These are phyloP conservation scores for Colletotrichum endophyticum DNA, from an alignment of 2,329 filamentous ascomycete species.

Conservation along the genomic window DNA sequence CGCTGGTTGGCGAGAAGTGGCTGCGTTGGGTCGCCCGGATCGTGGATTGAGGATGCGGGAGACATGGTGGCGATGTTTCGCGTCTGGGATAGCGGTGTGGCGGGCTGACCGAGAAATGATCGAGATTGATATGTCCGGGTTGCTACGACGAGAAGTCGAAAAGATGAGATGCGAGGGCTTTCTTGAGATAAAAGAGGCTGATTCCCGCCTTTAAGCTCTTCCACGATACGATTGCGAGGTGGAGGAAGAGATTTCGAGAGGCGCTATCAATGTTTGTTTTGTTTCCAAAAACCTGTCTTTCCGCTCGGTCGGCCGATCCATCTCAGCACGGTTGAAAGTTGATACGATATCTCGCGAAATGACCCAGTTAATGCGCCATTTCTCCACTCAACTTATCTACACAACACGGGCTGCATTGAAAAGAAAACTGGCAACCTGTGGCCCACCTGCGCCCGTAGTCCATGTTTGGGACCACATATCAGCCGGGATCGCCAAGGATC, in stretches of 20 bases:
- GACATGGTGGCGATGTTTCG: neutral
- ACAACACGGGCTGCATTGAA: neutral
- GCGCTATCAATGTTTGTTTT: neutral
- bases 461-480: neutral
- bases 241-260: neutral
- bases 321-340: neutral
- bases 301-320: neutral
- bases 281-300: neutral
- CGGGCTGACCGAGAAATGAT: neutral
- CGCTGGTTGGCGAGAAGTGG: neutral
- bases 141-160: neutral
- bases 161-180: neutral
- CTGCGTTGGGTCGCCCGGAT: constrained; percentile 9
- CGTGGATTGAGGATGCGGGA: constrained; percentile 6
- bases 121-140: neutral
- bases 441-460: neutral
- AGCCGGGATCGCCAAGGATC: neutral
- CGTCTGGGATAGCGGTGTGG: neutral
- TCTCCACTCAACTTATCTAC: neutral
- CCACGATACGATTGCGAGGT: rapidly evolving
- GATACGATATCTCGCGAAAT: neutral
- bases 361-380: neutral
- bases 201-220: neutral
- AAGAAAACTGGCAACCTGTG: neutral
- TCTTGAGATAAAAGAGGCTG: neutral